Evolutionary conservation across 192 early-diverging fungal species (phyloP).

Genomic region (Backusella sp.): DNA sequence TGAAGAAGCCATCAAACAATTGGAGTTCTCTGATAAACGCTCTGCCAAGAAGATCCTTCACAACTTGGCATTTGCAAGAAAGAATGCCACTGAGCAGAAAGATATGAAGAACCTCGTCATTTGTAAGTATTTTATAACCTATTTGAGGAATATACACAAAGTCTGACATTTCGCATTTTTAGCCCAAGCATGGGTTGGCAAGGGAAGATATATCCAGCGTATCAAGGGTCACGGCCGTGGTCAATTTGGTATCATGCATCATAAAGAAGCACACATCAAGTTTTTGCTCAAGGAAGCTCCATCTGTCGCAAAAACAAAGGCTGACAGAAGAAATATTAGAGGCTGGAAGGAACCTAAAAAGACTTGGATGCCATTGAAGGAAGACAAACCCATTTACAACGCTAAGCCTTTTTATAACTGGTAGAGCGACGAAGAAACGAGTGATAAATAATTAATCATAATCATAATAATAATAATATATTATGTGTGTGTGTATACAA

Average conservation of each 20-base stretch:
- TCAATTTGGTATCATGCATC: slow-evolving; percentile 72
- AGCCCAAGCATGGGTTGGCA: slow-evolving; percentile 85
- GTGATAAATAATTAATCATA: background rate
- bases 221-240: slow-evolving; percentile 78
- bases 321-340: slow-evolving; percentile 50
- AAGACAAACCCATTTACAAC: slow-evolving; percentile 73
- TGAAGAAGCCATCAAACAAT: slow-evolving; percentile 74
- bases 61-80: slow-evolving; percentile 66
- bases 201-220: slow-evolving; percentile 74
- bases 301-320: slow-evolving; percentile 29
- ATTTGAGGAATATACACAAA: too few species aligned
- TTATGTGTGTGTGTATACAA: background rate
- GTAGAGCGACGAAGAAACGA: slow-evolving; percentile 38
- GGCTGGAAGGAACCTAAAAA: slow-evolving; percentile 67
- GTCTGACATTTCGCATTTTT: background rate
- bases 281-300: slow-evolving; percentile 71
- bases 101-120: slow-evolving; percentile 62
- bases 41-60: slow-evolving; percentile 60
- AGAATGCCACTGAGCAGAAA: slow-evolving; percentile 64
- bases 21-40: slow-evolving; percentile 73
- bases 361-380: slow-evolving; percentile 69
- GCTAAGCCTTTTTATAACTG: slow-evolving; percentile 72
- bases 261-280: slow-evolving; percentile 77
- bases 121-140: slow-evolving; percentile 8
- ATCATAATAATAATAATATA: background rate